phyloP scores from a whole-genome alignment of 2,329 filamentous ascomycete species.

The Tolypocladium cylindrosporum region DNA sequence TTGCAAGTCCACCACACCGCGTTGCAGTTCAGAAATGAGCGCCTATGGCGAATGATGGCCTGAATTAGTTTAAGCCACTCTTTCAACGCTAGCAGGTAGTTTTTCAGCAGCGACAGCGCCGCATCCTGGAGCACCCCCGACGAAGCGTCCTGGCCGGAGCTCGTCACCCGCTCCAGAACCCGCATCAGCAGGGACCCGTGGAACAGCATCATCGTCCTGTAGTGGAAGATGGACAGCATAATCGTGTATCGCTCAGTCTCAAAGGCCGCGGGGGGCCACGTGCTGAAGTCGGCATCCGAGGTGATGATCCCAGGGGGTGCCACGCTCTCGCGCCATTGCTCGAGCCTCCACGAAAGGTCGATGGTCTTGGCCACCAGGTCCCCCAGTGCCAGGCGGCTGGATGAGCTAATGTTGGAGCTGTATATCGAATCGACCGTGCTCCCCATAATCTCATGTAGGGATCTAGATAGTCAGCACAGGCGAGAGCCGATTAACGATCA shows the following conservation, averaged over 20 bases:
- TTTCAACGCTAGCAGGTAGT: conserved; percentile 8
- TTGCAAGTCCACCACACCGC: conserved; percentile 22
- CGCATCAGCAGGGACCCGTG: conserved; percentile 7
- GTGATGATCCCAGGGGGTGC: conserved; percentile 3
- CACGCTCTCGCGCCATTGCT: conserved; percentile 6
- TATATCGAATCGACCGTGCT: conserved; percentile 9
- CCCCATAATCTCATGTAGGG: conserved; percentile 11
- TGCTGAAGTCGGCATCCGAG: conserved; percentile 2
- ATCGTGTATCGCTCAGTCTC: conserved; percentile 5
- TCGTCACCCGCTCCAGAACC: conserved; percentile 8
- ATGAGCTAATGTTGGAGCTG: conserved; percentile 9
- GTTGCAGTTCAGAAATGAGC: conserved; percentile 13
- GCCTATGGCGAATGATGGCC: conserved; percentile 7
- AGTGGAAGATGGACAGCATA: conserved; percentile 6
- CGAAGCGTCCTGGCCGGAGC: neutral
- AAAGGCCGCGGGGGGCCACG: conserved; percentile 1
- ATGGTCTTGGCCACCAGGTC: conserved; percentile 10
- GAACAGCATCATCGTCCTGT: conserved; percentile 3
- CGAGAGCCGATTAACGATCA: neutral
- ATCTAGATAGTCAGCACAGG: conserved; percentile 3
- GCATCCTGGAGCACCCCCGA: conserved; percentile 8
- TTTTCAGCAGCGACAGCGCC: conserved; percentile 10
- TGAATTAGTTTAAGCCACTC: conserved; percentile 11
- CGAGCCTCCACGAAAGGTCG: conserved; percentile 8
- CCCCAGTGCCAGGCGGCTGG: conserved; percentile 1